Conservation (phyloP, 495 filamentous ascomycete species). For the Penicillium coprophilum region DNA sequence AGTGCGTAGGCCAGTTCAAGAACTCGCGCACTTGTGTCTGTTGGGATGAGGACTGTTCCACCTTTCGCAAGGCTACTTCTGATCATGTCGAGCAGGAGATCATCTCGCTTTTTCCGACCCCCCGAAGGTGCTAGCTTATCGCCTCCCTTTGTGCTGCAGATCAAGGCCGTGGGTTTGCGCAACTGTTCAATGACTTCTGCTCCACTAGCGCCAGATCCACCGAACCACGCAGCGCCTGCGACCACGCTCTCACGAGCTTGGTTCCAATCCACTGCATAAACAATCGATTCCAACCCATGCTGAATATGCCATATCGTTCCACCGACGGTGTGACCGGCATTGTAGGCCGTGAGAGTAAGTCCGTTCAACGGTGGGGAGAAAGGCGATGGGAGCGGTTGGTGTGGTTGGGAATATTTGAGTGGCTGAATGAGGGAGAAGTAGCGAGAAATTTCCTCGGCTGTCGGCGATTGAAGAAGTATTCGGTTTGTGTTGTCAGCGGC, state of each 20-base stretch:
- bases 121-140: conserved; percentile 68
- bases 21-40: conserved; percentile 90
- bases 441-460: conserved; percentile 79
- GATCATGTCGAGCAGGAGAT: conserved; percentile 78
- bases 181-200: conserved; percentile 91
- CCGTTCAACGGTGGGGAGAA: conserved; percentile 86
- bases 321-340: conserved; percentile 91
- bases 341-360: conserved; percentile 95
- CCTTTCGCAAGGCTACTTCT: conserved; percentile 71
- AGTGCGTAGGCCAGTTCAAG: conserved; percentile 91
- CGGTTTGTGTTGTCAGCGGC: conserved; percentile 34
- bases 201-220: conserved; percentile 74
- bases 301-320: conserved; percentile 99
- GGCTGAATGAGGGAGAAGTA: conserved; percentile 93
- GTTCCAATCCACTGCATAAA: conserved; percentile 98
- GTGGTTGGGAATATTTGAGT: conserved; percentile 94
- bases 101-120: conserved; percentile 77
- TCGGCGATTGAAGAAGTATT: conserved; percentile 79
- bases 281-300: conserved; percentile 93
- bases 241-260: conserved; percentile 91
- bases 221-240: conserved; percentile 89
- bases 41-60: conserved; percentile 92
- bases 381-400: conserved; percentile 79
- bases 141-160: conserved; percentile 84
- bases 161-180: conserved; percentile 85